Conservation (phyloP, 2,329 filamentous ascomycete species). For the Alternaria solani region DNA sequence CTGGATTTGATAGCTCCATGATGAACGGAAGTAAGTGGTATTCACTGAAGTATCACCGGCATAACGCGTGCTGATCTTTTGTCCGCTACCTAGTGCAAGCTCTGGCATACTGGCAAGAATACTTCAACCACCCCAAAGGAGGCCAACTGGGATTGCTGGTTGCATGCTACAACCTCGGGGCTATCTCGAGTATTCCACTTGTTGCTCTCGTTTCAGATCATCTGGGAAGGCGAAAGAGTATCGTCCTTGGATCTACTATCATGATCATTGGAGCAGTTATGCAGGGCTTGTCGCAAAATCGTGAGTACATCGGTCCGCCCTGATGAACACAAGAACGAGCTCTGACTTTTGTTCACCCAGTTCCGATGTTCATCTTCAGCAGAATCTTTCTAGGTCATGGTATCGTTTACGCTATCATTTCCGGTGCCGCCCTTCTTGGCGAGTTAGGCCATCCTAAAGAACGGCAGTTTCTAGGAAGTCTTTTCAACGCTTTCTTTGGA, state of each 20-base stretch:
- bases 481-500: slow-evolving; percentile 75
- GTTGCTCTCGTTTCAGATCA: slow-evolving; percentile 64
- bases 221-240: slow-evolving; percentile 65
- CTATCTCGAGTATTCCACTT: slow-evolving; percentile 66
- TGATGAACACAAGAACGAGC: too few relatives aligned
- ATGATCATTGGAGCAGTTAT: slow-evolving; percentile 66
- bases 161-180: slow-evolving; percentile 67
- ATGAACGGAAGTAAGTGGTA: not conserved
- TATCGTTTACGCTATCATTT: slow-evolving; percentile 70
- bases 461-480: slow-evolving; percentile 69
- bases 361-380: slow-evolving; percentile 64
- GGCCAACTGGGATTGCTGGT: slow-evolving; percentile 63
- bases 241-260: slow-evolving; percentile 62
- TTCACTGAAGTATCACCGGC: not conserved
- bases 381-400: slow-evolving; percentile 73
- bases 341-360: slow-evolving; percentile 17
- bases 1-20: slow-evolving; percentile 59
- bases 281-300: slow-evolving; percentile 61
- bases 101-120: slow-evolving; percentile 53
- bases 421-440: slow-evolving; percentile 69
- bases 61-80: slow-evolving; percentile 11
- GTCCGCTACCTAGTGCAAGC: slow-evolving; percentile 54
- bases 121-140: slow-evolving; percentile 58
- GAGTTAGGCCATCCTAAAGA: slow-evolving; percentile 75
- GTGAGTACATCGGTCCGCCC: slow-evolving; percentile 24